Percentiles rank a stretch among this genome's conserved stretches.
Evolutionary conservation across 2,329 filamentous ascomycete species (phyloP).

Genomic region (Emmonsiellopsis sp.): DNA sequence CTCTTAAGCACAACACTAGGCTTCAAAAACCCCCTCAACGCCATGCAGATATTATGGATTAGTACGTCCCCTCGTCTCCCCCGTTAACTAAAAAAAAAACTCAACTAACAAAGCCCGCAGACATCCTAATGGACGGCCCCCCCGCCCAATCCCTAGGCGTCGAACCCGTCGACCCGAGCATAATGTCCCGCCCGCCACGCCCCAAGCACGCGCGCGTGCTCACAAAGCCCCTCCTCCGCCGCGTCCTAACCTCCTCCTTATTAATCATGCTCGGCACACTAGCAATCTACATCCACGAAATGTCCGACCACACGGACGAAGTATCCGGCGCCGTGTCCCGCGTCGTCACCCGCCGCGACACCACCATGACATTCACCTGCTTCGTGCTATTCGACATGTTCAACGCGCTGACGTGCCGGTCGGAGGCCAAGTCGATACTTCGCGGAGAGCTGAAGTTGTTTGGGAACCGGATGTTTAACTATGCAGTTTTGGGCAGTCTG

Average conservation of each 20-base stretch:
- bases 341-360: conserved; percentile 81
- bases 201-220: conserved; percentile 81
- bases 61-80: conserved; percentile 51
- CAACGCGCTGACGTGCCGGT: conserved; percentile 88
- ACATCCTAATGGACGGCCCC: conserved; percentile 98
- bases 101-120: conserved; percentile 36
- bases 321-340: conserved; percentile 36
- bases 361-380: conserved; percentile 98
- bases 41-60: conserved; percentile 99
- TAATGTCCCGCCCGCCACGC: conserved; percentile 85
- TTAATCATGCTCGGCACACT: conserved; percentile 93
- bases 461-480: conserved; percentile 91
- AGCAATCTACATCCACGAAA: conserved; percentile 82
- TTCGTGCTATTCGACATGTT: conserved; percentile 99
- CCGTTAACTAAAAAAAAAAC: neutral
- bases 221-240: conserved; percentile 69
- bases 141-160: conserved; percentile 95
- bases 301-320: conserved; percentile 59
- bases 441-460: conserved; percentile 75
- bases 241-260: conserved; percentile 75
- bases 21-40: conserved; percentile 90
- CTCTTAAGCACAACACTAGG: conserved; percentile 86
- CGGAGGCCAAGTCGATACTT: conserved; percentile 79
- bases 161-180: conserved; percentile 84
- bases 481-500: conserved; percentile 77